Evolutionary conservation across 352 stramenopile genomes (phyloP).

Genomic region (Globisporangium sylvaticum): DNA sequence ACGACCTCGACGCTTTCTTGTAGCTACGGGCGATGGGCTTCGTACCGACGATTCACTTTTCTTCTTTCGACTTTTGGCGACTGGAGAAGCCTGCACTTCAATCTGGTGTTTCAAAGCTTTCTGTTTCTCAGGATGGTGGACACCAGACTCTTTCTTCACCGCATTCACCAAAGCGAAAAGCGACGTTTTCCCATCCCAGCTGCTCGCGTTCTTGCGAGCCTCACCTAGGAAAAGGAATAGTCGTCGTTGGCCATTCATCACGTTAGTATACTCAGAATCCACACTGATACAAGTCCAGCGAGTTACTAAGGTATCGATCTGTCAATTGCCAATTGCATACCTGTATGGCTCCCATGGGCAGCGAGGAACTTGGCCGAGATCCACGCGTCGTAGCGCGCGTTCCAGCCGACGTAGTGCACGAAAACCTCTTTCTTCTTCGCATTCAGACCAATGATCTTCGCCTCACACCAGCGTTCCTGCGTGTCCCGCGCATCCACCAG

Average conservation of each 20-base stretch:
- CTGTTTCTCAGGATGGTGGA: slow-evolving; percentile 9
- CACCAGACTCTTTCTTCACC: slow-evolving; percentile 14
- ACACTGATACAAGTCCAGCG: neutral
- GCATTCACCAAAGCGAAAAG: slow-evolving; percentile 25
- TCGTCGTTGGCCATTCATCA: neutral
- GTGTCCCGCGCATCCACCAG: slow-evolving; percentile 60
- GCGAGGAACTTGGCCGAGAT: slow-evolving; percentile 35
- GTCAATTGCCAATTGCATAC: slow-evolving; percentile 1
- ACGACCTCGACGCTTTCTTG: slow-evolving; percentile 1
- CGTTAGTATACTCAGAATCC: neutral
- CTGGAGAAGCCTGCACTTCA: neutral
- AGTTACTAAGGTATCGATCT: neutral
- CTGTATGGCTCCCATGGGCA: slow-evolving; percentile 51
- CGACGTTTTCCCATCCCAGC: slow-evolving; percentile 53
- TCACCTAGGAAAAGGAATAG: neutral
- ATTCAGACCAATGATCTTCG: slow-evolving; percentile 52
- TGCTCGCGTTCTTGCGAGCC: slow-evolving; percentile 30
- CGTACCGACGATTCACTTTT: neutral
- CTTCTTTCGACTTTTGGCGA: neutral
- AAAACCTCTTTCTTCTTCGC: slow-evolving; percentile 29
- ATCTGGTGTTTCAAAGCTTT: neutral
- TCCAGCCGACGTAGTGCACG: slow-evolving; percentile 80
- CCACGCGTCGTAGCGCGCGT: slow-evolving; percentile 69
- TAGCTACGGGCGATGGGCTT: neutral
- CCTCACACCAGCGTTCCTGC: slow-evolving; percentile 55